Evolutionary conservation across 345 rosid genomes (phyloP), one percentile per base, ranked within the genome.

Genomic region (Arabidopsis suecica): DNA sequence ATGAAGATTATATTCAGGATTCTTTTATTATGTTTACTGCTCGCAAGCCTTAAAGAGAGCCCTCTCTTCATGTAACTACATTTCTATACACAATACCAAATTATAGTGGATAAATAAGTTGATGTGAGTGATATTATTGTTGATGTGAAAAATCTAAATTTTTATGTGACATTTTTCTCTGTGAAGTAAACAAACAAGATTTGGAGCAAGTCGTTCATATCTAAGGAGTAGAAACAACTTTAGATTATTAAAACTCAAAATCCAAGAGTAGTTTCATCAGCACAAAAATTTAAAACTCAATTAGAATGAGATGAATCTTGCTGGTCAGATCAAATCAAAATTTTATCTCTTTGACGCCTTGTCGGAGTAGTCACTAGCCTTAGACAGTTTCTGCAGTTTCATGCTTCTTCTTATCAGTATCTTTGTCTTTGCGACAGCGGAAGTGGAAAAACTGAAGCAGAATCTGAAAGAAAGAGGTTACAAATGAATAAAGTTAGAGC

Each of bases 1-100:
- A 83, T 74, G 48, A 76, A n/a, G 82, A 80, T 75, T 70, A 81
- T 65, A 86, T 95, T 76, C 78, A 89, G 77, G 88, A 75, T 74
- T 77, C 88, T 28, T 95, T 92, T 82, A 92, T 91, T 40, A 90
- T 95, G 93, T 95, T 90, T 82, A 80, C 97, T 47, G 96, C 97
- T 71, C 88, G 89, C 83, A 95, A 92, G 79, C 93, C 96, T 47
- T 90, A 88, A 83, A 74, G 73, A 69, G 30, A 60, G 30, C 51
- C 33, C 7, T 42, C 7, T 76, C 12, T 56, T 56, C 60, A 28
- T 55, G 54, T 71, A 55, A 65, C 71, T 33, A 25, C 30, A 22
- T 62, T 49, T 10, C n/a, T 48, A 49, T 37, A 34, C 37, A 60
- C 38, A 36, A 16, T 38, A 37, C 42, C 30, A 62, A 51, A 42